Conservation (phyloP, 352 stramenopile species). For the Pythium brachiatum region DNA sequence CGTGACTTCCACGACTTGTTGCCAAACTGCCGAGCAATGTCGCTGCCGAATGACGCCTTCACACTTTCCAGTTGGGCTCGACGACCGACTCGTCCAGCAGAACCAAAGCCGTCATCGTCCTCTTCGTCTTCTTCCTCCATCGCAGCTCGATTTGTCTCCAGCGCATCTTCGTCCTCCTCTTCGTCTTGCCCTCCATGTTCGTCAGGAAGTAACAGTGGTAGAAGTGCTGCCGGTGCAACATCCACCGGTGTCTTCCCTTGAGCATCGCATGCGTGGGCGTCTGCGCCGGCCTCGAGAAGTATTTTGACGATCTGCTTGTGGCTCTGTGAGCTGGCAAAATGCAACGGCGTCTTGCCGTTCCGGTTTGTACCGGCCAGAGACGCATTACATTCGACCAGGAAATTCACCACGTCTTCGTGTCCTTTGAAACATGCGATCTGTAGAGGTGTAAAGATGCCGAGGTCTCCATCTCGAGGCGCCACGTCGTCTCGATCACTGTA, state of each 20-base stretch:
- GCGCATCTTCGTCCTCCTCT: constrained; percentile 23
- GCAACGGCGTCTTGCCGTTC: constrained; percentile 73
- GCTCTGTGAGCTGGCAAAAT: constrained; percentile 65
- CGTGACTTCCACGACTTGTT: constrained; percentile 64
- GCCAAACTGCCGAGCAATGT: constrained; percentile 47
- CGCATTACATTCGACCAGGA: constrained; percentile 82
- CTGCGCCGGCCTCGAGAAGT: constrained; percentile 62
- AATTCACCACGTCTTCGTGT: constrained; percentile 65
- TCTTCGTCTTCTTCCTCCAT: constrained; percentile 25
- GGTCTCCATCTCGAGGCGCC: constrained; percentile 47
- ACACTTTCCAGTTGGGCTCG: constrained; percentile 27
- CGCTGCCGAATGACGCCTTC: constrained; percentile 45
- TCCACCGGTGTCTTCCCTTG: constrained; percentile 64
- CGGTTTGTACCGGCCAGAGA: constrained; percentile 56
- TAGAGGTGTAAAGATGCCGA: constrained; percentile 73
- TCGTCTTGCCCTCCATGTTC: constrained; percentile 31
- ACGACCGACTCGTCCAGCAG: not conserved
- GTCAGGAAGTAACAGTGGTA: constrained; percentile 47
- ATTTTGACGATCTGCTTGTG: constrained; percentile 62
- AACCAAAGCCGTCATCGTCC: constrained; percentile 39
- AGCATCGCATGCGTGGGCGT: constrained; percentile 59
- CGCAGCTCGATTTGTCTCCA: constrained; percentile 23
- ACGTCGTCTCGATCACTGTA: constrained; percentile 63
- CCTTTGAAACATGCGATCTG: constrained; percentile 79
- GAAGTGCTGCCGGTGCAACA: constrained; percentile 43